A percentile compares a stretch with the other conserved stretches of the same genome.
phyloP scores from a whole-genome alignment of 208 protist genomes.

The Leptomonas seymouri region DNA sequence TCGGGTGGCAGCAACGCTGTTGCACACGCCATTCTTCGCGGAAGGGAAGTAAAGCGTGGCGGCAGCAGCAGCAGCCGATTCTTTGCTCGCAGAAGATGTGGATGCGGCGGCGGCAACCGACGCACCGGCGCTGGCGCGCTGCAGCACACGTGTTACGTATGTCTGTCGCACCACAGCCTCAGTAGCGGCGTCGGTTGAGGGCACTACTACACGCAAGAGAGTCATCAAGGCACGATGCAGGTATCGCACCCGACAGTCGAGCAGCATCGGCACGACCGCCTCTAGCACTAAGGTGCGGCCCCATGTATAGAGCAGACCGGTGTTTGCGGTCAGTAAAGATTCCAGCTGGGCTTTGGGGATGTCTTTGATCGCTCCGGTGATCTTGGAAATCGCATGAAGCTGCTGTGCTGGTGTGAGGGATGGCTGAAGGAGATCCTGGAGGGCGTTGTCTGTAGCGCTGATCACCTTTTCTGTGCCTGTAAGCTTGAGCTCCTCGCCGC shows the following conservation, averaged over 20 bases:
- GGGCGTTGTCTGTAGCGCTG: conserved; percentile 35
- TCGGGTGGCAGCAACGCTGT: conserved; percentile 1
- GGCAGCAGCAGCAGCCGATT: conserved; percentile 9
- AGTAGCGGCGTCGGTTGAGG: conserved; percentile 8
- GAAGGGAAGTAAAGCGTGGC: conserved; percentile 25
- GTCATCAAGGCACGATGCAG: conserved; percentile 82
- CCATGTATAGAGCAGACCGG: conserved; percentile 19
- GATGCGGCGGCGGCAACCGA: not conserved
- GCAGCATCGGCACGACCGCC: conserved; percentile 72
- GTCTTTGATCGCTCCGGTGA: conserved; percentile 62
- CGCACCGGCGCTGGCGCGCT: not conserved
- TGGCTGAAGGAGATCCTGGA: conserved; percentile 42
- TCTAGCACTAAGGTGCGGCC: conserved; percentile 35
- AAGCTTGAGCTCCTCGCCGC: not conserved
- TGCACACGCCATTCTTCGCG: not conserved
- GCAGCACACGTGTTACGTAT: conserved; percentile 25
- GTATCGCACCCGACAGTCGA: conserved; percentile 84
- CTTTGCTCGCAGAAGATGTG: not conserved
- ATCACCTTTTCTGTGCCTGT: conserved; percentile 26
- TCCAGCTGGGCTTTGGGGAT: conserved; percentile 19
- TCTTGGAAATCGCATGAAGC: conserved; percentile 64
- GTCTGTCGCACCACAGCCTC: conserved; percentile 20
- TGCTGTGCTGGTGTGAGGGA: conserved; percentile 70
- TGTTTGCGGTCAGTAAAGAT: conserved; percentile 3
- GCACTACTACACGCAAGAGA: conserved; percentile 46